Evolutionary conservation across 2,329 filamentous ascomycete species (phyloP), one percentile per base, ranked within the genome.

Genomic region (Coniochaeta sp.): DNA sequence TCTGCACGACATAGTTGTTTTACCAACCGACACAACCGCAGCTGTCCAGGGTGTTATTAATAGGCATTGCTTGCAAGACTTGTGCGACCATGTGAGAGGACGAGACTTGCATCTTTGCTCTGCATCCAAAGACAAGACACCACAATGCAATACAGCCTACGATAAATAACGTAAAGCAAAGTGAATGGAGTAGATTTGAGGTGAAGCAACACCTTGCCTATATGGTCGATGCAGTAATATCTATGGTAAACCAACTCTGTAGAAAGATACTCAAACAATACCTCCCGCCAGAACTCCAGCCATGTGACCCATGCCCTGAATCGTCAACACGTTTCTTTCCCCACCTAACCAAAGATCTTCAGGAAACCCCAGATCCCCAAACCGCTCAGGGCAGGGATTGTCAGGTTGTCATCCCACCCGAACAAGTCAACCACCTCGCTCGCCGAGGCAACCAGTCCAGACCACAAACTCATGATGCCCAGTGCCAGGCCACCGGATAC

Each of bases 341-440:
- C 28, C 9, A 30, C 54, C 72, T 78, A 86, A 58, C 88, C 88
- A 80, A 97, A 97, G 56, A 92, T 73, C 77, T 90, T 96, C 68
- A 98, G 81, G 73, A 99, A 97, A 0, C 89, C 89, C 88, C 90
- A 96, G 62, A 99, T 86, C 7, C 93, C 93, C 54, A 91, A 75
- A 26, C 93, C 92, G 71, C 91, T 96, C 57, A 99, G 80, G 28
- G 96, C 86, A 2, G 95, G 95, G 73, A 99, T 99, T 57, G 93
- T 98, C 67, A 99, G 79, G 74, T 99, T 99, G 76, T 99, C 95
- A 70, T 99, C 95, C 89, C 91, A 93, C 55, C 92, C 91, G 72
- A 92, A 97, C 0, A 98, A 70, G 75, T 99, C 92, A 54, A 96
- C 81, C 17, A 93, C 89, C 75, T 99, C 95, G 69, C 92, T 97